Evolutionary conservation across 2,329 filamentous ascomycete genomes (phyloP), one percentile per base, ranked within the genome.

Genomic region (Stemphylium beticola): DNA sequence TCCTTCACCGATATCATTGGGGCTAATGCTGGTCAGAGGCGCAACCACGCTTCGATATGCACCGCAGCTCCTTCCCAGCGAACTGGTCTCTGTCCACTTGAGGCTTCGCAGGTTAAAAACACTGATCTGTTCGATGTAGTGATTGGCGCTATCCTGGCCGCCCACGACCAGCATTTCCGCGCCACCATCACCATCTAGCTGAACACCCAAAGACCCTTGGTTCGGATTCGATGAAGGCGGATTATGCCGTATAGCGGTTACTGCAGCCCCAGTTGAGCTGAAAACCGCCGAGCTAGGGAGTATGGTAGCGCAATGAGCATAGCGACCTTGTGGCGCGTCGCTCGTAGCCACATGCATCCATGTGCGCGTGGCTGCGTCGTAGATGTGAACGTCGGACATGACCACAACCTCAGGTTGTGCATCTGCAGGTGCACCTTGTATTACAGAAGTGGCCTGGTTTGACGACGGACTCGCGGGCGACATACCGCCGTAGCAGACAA

Each of bases 401-500:
- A 98, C 95, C 1, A 92, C 89, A 4, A 98, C 91, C 69, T 97
- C 93, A 33, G 92, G 87, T 65, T 92, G 90, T 49, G 86, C 80
- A 59, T 93, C 90, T 54, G 80, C 76, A 0, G 69, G 62, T 24
- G 63, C 67, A 9, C 72, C 71, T 40, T 77, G 74, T 52, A 69
- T 51, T 65, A 71, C 75, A 18, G 68, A 60, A 5, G 74, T 65
- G 32, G 74, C 65, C 48, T 75, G 74, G 34, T 67, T 72, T 7
- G 68, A 64, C 12, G 79, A 68, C 36, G 72, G 82, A 6, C 82
- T 79, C 10, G 87, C 85, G 1, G 93, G 93, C 9, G 93, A 97
- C 95, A 99, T 99, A 65, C 95, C 95, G 53, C 95, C 95, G 75
- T 98, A 99, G 76, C 93, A 98, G 3, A 99, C 93, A 74, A 99